Evolutionary conservation across 2,329 filamentous ascomycete genomes (phyloP).

Genomic region (Aspergillus fumigatiaffinis): DNA sequence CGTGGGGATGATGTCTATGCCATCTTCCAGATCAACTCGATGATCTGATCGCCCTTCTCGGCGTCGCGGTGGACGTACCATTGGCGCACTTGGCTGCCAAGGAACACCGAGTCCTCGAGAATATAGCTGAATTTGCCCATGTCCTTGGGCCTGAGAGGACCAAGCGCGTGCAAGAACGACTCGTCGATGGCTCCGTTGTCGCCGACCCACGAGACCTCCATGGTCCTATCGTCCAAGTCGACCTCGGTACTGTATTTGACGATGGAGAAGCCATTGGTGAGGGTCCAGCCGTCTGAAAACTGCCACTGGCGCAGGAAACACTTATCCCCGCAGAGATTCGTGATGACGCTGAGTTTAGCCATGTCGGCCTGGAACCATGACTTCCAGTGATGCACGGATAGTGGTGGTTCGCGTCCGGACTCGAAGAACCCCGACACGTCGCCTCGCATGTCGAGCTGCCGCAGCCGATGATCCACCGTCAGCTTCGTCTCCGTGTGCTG

Average conservation of each 20-base stretch:
- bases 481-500: conserved; percentile 51
- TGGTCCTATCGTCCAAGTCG: conserved; percentile 43
- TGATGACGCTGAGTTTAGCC: conserved; percentile 48
- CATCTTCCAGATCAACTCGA: conserved; percentile 38
- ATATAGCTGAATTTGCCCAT: conserved; percentile 51
- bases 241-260: conserved; percentile 46
- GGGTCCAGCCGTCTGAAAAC: conserved; percentile 45
- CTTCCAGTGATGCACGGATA: conserved; percentile 63
- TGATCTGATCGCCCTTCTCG: conserved; percentile 36
- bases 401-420: conserved; percentile 47
- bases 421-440: conserved; percentile 61
- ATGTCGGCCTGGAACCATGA: conserved; percentile 54
- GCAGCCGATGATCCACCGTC: conserved; percentile 53
- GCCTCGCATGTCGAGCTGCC: conserved; percentile 55
- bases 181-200: conserved; percentile 40
- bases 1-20: conserved; percentile 3
- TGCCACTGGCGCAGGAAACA: conserved; percentile 57
- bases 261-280: conserved; percentile 59
- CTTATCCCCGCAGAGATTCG: conserved; percentile 51
- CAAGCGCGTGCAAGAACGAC: conserved; percentile 52
- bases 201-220: conserved; percentile 54
- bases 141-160: conserved; percentile 45
- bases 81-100: conserved; percentile 49
- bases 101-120: conserved; percentile 44
- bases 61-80: conserved; percentile 50